A percentile compares a stretch with the other conserved stretches of the same genome.
Conservation (phyloP, 2,329 filamentous ascomycete species). For the Colletotrichum lentis region DNA sequence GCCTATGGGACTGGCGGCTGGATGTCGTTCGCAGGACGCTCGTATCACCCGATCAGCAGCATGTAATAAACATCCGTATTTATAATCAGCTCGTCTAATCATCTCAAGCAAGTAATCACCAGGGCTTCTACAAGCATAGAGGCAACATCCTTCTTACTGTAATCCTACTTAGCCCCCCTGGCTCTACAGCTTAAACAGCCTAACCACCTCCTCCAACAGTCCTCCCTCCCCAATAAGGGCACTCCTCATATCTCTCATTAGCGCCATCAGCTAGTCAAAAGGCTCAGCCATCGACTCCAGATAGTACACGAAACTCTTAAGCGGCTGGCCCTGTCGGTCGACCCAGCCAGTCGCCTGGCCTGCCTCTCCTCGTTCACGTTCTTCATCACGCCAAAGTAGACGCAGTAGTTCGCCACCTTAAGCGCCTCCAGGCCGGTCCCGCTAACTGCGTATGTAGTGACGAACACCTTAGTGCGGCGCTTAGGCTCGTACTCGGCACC, state of each 20-base stretch:
- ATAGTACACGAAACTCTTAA: background rate
- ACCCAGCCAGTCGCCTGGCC: background rate
- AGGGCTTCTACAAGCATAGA: too few species aligned
- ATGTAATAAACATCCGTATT: too few species aligned
- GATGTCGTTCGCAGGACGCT: too few species aligned
- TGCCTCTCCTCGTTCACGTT: constrained; percentile 1
- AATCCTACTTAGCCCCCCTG: too few species aligned
- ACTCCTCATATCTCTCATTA: too few species aligned
- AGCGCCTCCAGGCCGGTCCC: background rate
- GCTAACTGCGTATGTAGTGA: constrained; percentile 3
- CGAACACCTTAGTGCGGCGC: constrained; percentile 5
- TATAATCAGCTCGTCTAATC: too few species aligned
- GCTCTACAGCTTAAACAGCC: background rate
- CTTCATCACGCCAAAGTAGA: constrained; percentile 8
- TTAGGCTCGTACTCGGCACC: background rate
- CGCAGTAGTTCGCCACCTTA: constrained; percentile 9
- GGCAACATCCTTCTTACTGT: too few species aligned
- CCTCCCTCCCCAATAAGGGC: background rate
- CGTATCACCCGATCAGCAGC: too few species aligned
- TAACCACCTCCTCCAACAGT: background rate
- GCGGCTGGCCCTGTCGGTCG: background rate
- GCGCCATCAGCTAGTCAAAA: too few species aligned
- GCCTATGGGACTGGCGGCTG: too few species aligned
- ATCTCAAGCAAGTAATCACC: too few species aligned
- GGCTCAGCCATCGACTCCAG: too few species aligned